Base-by-base conservation (phyloP, 305 asterid species). In the Striga hermonthica region DNA sequence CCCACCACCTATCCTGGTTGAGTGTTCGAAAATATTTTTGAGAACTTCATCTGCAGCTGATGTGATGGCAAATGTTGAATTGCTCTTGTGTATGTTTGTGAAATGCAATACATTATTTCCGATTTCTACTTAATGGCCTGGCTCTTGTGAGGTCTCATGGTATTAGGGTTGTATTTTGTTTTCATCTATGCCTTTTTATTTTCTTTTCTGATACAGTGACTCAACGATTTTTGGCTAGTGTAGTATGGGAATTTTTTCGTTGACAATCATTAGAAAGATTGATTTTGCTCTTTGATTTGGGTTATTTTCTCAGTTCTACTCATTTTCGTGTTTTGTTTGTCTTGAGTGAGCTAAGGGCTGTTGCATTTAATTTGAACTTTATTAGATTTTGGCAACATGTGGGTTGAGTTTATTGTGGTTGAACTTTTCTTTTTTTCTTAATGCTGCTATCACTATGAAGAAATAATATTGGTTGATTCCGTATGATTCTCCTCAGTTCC, bases 21-120 rank as follows among this genome's bases (percentile, higher is more conserved):
- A 65, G 28, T 70, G 40, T 60, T 31, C 61, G 58, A 55, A 61
- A 49, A 70, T 43, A 48, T 52, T 13, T 34, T 47, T 56, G 55
- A 7, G n/a, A 57, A 11, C 13, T 66, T 52, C 31, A n/a, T 39
- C 58, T 64, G 62, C 45, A 31, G 54, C 15, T 66, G 31, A 54
- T 7, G 6, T 28, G 7, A 13, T n/a, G 14, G 13, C 31, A 53
- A 10, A 34, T 11, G 6, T 59, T 40, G 37, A 49, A 16, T 14
- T 47, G 45, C 41, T 22, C 4, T 45, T 55, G 56, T 52, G 31
- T 52, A 9, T 39, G 69, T 62, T 49, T 34, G 41, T 35, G 2
- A 50, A 43, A 16, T 60, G 9, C 59, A 11, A 4, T 58, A 16
- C 15, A 6, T 57, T 66, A 54, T 47, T 15, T 60, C 16, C 14